Percentiles rank a stretch among this genome's conserved stretches.
These are phyloP conservation scores for Phoma herbarum DNA, from an alignment of 2,329 filamentous ascomycete genomes.

Conservation along the genomic window DNA sequence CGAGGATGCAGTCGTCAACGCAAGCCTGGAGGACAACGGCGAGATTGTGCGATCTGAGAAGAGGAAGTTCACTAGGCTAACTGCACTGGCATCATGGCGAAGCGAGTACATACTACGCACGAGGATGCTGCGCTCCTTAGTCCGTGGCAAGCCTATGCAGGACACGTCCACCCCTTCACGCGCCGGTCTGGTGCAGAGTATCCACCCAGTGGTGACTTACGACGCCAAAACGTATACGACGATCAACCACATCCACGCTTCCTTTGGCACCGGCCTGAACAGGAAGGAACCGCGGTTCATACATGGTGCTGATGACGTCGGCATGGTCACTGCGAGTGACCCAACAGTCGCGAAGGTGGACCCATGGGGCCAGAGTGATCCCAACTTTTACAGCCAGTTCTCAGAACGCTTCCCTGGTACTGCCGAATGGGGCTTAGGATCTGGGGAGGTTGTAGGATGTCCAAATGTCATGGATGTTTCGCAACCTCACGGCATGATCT, in stretches of 20 bases:
- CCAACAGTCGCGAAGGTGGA: constrained; percentile 78
- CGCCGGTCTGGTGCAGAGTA: constrained; percentile 67
- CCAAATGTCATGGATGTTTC: constrained; percentile 93
- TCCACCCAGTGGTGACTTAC: constrained; percentile 81
- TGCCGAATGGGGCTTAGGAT: constrained; percentile 77
- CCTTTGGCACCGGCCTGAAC: constrained; percentile 70
- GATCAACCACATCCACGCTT: constrained; percentile 80
- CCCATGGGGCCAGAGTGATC: constrained; percentile 81
- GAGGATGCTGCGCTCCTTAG: constrained; percentile 80
- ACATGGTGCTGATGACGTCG: constrained; percentile 82
- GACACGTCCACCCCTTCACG: constrained; percentile 62
- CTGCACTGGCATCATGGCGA: constrained; percentile 87
- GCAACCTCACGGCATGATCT: constrained; percentile 81
- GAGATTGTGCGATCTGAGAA: constrained; percentile 71
- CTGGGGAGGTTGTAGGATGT: constrained; percentile 76
- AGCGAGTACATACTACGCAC: constrained; percentile 94
- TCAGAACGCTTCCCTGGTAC: constrained; percentile 78
- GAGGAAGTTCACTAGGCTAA: constrained; percentile 83
- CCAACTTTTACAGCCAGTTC: constrained; percentile 78
- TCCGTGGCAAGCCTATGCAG: constrained; percentile 78
- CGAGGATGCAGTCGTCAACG: constrained; percentile 49
- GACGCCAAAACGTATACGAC: constrained; percentile 82
- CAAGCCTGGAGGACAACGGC: constrained; percentile 55
- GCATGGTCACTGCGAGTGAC: constrained; percentile 82
- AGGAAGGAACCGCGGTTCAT: constrained; percentile 82